Base-by-base conservation (phyloP, 441 rosid genomes). In the Populus hybrid region DNA sequence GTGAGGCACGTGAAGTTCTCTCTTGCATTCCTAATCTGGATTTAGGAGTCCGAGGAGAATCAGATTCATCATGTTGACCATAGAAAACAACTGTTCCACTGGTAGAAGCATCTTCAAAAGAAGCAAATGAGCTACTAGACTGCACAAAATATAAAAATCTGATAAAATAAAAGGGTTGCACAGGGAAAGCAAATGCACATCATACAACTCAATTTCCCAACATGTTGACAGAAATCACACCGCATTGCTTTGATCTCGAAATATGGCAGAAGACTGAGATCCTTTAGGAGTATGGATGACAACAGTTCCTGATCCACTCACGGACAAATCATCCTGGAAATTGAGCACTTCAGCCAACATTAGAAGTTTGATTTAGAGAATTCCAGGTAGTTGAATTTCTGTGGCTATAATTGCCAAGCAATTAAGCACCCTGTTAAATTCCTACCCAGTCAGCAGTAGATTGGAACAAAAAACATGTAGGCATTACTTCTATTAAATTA, bases 51-150 rank as follows among this genome's bases (percentile, higher is more conserved):
- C 90, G 87, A 79, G 96, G 94, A 84, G 93, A 93, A 84, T 86
- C 98, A 78, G 88, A 85, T 76, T 92, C 98, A 80, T 94, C 97
- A 66, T 82, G 92, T 75, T 89, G 98, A 30, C 95, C 94, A 28
- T 92, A 97, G 72, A 91, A 80, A 73, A 94, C 93, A 83, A 97
- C 93, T 73, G 98, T 94, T 82, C 98, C 98, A 91, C 94, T 92
- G 50, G 97, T 85, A 79, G 97, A 94, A 84, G 91, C 91, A 88
- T 97, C 98, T 86, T 97, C 98, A 84, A 82, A 79, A 76, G 97
- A 91, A 35, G 91, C 75, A 82, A 85, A 80, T 74, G 84, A 79
- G 84, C 92, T 82, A 85, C 90, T 87, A 83, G 93, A 91, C 99
- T 97, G 84, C 89, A 93, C 70, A 46, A 46, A 46, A 87, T 77